Conservation (phyloP, 306 rosid genomes). For the Carpinus viminea region DNA sequence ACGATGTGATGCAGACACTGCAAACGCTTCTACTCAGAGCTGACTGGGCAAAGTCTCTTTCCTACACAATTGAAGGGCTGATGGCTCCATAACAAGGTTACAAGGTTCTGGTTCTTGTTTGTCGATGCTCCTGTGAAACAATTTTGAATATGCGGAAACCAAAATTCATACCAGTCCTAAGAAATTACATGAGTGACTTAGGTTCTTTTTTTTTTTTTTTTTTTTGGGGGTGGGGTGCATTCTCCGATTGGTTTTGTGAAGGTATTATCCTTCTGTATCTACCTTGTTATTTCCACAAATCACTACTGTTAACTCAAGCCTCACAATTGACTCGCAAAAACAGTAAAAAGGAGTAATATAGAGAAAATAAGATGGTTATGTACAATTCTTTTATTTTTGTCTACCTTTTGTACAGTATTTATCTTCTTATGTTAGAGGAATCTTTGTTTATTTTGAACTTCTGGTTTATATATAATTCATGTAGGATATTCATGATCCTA, state of each 20-base stretch:
- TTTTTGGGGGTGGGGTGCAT: too few relatives aligned
- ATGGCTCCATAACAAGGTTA: conserved; percentile 73
- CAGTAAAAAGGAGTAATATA: background rate
- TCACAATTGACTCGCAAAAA: conserved; percentile 31
- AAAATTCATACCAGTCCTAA: conserved; percentile 32
- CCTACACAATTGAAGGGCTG: conserved; percentile 94
- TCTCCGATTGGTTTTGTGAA: conserved; percentile 9
- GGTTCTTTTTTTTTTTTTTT: conserved; percentile 3
- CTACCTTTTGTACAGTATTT: background rate
- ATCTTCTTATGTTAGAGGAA: background rate
- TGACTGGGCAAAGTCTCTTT: conserved; percentile 93
- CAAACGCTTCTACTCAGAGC: conserved; percentile 90
- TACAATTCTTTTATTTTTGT: conserved; percentile 12
- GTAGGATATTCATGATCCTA: background rate
- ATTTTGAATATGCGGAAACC: conserved; percentile 52
- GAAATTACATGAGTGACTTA: conserved; percentile 13
- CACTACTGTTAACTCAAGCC: conserved; percentile 28
- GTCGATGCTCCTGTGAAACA: conserved; percentile 42
- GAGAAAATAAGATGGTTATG: background rate
- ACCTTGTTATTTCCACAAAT: conserved; percentile 21
- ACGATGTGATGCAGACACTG: conserved; percentile 86
- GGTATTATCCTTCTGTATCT: conserved; percentile 29
- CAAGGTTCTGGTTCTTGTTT: conserved; percentile 24
- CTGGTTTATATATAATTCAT: background rate
- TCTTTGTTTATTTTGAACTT: background rate